These are phyloP conservation scores for Chernovozyma aurita DNA, from an alignment of 1,139 yeast genomes.

Conservation along the genomic window DNA sequence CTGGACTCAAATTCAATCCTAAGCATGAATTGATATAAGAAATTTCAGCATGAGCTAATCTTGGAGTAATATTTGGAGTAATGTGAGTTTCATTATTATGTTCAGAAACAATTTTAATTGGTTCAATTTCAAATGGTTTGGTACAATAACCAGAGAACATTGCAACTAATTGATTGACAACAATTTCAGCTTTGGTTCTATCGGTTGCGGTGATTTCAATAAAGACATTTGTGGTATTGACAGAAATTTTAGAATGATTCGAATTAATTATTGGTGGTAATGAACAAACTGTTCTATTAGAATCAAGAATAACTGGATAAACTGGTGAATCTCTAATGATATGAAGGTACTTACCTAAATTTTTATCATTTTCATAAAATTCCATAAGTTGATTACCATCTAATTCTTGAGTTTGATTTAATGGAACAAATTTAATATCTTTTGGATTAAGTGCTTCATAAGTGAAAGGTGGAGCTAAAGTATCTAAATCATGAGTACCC, in stretches of 20 bases:
- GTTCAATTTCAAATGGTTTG: constrained; percentile 80
- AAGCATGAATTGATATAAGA: constrained; percentile 88
- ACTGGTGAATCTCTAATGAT: constrained; percentile 87
- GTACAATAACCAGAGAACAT: constrained; percentile 89
- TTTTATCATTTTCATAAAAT: constrained; percentile 86
- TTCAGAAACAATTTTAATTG: constrained; percentile 76
- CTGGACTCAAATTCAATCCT: constrained; percentile 69
- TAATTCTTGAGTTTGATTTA: constrained; percentile 77
- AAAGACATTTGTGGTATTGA: constrained; percentile 82
- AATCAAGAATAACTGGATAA: constrained; percentile 84
- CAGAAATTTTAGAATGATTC: constrained; percentile 80
- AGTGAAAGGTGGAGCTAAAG: constrained; percentile 78
- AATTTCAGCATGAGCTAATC: constrained; percentile 70
- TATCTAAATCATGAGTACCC: constrained; percentile 95
- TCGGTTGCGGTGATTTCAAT: constrained; percentile 96
- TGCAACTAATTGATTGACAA: constrained; percentile 86
- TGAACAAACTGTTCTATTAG: constrained; percentile 75
- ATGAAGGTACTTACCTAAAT: constrained; percentile 82
- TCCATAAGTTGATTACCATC: constrained; percentile 80
- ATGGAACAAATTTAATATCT: constrained; percentile 75
- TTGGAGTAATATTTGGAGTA: constrained; percentile 69
- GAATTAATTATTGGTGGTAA: constrained; percentile 97
- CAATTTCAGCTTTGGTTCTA: constrained; percentile 86
- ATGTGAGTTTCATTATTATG: constrained; percentile 77
- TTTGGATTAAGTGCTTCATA: constrained; percentile 82